These are phyloP conservation scores for Scytalidium sp. DNA, from an alignment of 2,329 filamentous ascomycete species.

Conservation along the genomic window DNA sequence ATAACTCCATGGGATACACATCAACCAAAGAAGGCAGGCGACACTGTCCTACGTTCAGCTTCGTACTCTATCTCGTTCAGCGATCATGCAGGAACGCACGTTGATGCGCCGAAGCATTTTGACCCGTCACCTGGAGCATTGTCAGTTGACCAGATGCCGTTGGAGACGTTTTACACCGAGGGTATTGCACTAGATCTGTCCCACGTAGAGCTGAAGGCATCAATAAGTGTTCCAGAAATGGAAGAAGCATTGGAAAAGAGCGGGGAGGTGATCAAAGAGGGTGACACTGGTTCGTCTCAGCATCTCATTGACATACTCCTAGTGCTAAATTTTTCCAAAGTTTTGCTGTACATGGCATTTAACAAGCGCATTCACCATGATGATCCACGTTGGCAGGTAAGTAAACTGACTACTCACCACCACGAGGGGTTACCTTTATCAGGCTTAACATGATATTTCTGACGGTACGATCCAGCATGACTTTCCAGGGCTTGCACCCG, in stretches of 20 bases:
- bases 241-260: not conserved
- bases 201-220: not conserved
- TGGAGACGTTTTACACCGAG: not conserved
- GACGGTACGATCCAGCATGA: not conserved
- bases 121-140: not conserved
- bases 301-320: not conserved
- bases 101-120: slow-evolving; percentile 2
- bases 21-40: not conserved
- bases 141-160: slow-evolving; percentile 3
- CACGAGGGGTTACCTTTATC: too few species aligned
- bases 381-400: slow-evolving; percentile 1
- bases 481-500: slow-evolving; percentile 1
- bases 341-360: slow-evolving; percentile 2
- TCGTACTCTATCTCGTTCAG: slow-evolving; percentile 1
- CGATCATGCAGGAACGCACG: slow-evolving; percentile 1
- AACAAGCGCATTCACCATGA: not conserved
- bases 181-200: slow-evolving; percentile 1
- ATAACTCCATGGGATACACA: slow-evolving; percentile 4
- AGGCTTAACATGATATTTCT: not conserved
- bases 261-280: not conserved
- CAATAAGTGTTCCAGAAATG: not conserved
- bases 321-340: not conserved
- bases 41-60: not conserved
- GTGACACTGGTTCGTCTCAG: not conserved
- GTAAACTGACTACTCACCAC: not conserved